Evolutionary conservation across 768 basidiomycete species (phyloP), one percentile per base, ranked within the genome.

Genomic region (Boletus tomentosulus): DNA sequence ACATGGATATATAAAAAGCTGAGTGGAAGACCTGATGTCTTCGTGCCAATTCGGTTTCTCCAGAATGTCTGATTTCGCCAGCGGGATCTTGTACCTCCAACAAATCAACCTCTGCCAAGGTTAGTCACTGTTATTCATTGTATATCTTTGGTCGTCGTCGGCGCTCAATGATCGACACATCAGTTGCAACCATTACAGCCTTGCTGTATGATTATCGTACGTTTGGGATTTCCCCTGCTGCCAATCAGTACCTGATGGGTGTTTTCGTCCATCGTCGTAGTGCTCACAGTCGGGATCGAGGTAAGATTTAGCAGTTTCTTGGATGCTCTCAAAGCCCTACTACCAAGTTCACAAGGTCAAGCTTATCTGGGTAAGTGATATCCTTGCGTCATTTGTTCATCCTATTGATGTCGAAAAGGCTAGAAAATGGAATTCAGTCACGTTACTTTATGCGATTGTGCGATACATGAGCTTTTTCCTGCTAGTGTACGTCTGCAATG

Each of bases 401-500:
- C 27, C 19, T 10, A 39, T 37, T 50, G 22, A 54, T 16, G 4
- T 35, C n/a, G 37, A 33, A n/a, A 56, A 64, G 62, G 41, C 51
- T 31, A 54, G 34, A 34, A 25, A 53, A 43, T 63, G 61, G 62
- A 63, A 53, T 27, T 28, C 50, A 3, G 51, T 61, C 45, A 63
- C 62, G 1, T 25, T 58, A 3, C 49, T 64, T 1, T 64, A 64
- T 15, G 51, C 49, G 16, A 55, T 58, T 37, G 61, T 61, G 42
- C 61, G 62, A 41, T 64, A 63, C 37, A 15, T 61, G 11, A 51
- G 59, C n/a, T 55, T 61, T 41, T 43, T 53, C 39, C 6, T 64
- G 16, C n/a, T 55, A 16, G 3, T 51, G 62, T 63, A 28, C 1
- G 58, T 58, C 25, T 16, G 0, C 13, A 19, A 33, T n/a, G 7